These are phyloP conservation scores for Neurospora terricola DNA, from an alignment of 495 filamentous ascomycete species.

Conservation along the genomic window DNA sequence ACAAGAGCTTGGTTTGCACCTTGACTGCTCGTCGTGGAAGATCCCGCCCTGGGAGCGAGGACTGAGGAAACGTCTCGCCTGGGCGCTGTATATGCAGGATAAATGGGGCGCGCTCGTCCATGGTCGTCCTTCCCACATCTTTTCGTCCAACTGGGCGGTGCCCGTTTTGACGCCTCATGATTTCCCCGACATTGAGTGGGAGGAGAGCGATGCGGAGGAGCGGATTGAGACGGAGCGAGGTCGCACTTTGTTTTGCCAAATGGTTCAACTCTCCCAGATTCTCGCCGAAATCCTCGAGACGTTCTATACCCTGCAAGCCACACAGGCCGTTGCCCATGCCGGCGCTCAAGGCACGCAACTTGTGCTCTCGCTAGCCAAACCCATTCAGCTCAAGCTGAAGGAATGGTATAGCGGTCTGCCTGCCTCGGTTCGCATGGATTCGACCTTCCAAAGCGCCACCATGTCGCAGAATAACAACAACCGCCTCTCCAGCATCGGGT, in stretches of 20 bases:
- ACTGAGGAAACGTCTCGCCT: conserved; percentile 72
- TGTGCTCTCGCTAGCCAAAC: conserved; percentile 66
- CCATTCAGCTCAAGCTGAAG: conserved; percentile 72
- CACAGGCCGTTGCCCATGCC: conserved; percentile 36
- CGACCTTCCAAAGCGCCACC: conserved; percentile 27
- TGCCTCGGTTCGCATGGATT: conserved; percentile 56
- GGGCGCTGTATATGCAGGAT: conserved; percentile 88
- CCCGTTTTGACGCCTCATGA: conserved; percentile 55
- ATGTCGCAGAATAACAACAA: conserved; percentile 10
- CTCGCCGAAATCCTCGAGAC: conserved; percentile 69
- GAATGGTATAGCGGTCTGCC: conserved; percentile 70
- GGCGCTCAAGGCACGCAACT: conserved; percentile 48
- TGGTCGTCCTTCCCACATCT: conserved; percentile 77
- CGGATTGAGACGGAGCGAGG: conserved; percentile 58
- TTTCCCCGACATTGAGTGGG: conserved; percentile 56
- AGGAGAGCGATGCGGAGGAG: conserved; percentile 47
- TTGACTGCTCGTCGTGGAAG: conserved; percentile 80
- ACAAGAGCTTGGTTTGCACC: conserved; percentile 77
- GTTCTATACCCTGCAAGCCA: conserved; percentile 66
- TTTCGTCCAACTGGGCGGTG: conserved; percentile 74
- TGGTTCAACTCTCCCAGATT: conserved; percentile 65
- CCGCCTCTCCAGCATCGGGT: conserved; percentile 54
- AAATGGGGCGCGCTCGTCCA: conserved; percentile 87
- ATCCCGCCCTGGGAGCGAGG: conserved; percentile 82
- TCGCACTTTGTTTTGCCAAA: conserved; percentile 57